These are phyloP conservation scores for Solanum infundibuliforme DNA, from an alignment of 257 asterid species.

Conservation along the genomic window DNA sequence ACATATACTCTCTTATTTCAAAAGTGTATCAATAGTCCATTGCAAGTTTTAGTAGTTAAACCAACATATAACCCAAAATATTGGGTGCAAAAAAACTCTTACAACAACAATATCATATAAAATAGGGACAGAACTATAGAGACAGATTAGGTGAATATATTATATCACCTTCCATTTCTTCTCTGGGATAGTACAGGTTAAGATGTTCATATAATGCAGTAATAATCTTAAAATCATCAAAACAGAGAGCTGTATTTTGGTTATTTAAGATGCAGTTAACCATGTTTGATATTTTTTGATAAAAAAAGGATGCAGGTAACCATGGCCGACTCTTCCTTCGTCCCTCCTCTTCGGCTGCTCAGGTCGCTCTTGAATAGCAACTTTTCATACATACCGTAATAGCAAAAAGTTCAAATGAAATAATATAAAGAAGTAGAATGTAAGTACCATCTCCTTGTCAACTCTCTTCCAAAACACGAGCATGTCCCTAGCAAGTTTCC, in stretches of 20 bases:
- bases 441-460: conserved; percentile 91
- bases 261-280: background rate
- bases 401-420: background rate
- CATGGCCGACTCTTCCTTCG: background rate
- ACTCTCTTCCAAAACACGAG: conserved; percentile 95
- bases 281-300: background rate
- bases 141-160: background rate
- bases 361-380: background rate
- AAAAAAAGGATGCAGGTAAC: background rate
- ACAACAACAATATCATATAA: background rate
- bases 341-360: background rate
- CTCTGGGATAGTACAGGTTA: background rate
- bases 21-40: background rate
- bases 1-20: background rate
- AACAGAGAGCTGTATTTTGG: background rate
- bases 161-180: background rate
- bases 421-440: conserved; percentile 2
- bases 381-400: background rate
- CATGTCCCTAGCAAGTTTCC: conserved; percentile 94
- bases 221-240: background rate
- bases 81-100: background rate
- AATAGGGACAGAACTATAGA: background rate
- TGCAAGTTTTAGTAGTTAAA: background rate
- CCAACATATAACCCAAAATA: background rate
- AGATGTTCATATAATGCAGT: background rate